These are phyloP conservation scores for Nothophaeocryptopus gaeumannii DNA, from an alignment of 2,329 filamentous ascomycete genomes.

Conservation along the genomic window DNA sequence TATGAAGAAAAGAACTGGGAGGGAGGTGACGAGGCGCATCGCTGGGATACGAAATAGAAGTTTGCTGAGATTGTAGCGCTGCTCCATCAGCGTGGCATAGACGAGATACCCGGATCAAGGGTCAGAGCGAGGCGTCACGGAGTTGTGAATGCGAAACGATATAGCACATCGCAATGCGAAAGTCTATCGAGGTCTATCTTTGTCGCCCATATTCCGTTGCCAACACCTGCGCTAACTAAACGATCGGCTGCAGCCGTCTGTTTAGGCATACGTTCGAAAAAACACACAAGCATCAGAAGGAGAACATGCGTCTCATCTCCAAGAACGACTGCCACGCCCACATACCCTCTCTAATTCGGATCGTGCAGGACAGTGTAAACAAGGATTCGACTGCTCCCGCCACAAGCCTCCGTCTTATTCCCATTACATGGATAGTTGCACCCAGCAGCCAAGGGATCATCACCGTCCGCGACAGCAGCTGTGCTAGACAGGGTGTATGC, in stretches of 20 bases:
- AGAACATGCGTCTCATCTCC: too few species aligned
- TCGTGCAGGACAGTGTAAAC: conserved; percentile 18
- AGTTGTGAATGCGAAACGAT: too few species aligned
- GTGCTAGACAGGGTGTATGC: conserved; percentile 1
- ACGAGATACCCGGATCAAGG: conserved; percentile 9
- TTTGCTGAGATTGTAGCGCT: neutral
- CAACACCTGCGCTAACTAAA: too few species aligned
- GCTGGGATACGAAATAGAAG: conserved; percentile 63
- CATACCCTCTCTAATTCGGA: too few species aligned
- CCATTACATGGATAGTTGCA: conserved; percentile 32
- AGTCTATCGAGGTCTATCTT: too few species aligned
- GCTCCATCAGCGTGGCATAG: conserved; percentile 5
- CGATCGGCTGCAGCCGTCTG: too few species aligned
- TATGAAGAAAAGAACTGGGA: conserved; percentile 84
- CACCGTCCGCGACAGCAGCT: conserved; percentile 11
- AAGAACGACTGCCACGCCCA: too few species aligned
- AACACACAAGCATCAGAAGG: too few species aligned
- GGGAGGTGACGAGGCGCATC: conserved; percentile 75
- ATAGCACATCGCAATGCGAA: too few species aligned
- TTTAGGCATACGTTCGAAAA: too few species aligned
- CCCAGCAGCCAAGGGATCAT: conserved; percentile 25
- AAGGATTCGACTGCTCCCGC: conserved; percentile 26
- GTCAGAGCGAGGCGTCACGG: too few species aligned
- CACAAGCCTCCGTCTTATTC: conserved; percentile 34
- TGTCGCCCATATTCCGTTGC: too few species aligned